A percentile compares a stretch with the other conserved stretches of the same genome.
These are phyloP conservation scores for Saccharomyces hybrid DNA, from an alignment of 1,139 yeast genomes.

Conservation along the genomic window DNA sequence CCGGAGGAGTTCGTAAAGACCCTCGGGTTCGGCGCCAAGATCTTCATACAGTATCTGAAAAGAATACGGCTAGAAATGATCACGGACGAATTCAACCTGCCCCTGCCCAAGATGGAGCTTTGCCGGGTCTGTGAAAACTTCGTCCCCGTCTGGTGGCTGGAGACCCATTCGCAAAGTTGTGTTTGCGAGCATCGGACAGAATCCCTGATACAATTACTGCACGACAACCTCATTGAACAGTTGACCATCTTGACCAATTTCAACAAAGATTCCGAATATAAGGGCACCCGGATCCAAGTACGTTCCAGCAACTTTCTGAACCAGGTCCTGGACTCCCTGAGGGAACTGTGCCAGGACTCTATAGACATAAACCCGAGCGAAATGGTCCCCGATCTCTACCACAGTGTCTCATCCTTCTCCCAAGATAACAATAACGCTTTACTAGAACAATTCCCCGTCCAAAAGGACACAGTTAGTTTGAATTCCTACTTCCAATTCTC, in stretches of 20 bases:
- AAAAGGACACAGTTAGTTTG: constrained; percentile 5
- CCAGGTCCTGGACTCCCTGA: constrained; percentile 28
- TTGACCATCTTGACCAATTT: constrained; percentile 15
- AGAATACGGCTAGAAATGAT: constrained; percentile 54
- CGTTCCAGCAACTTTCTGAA: constrained; percentile 11
- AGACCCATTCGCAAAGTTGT: constrained; percentile 83
- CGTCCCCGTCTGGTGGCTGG: constrained; percentile 97
- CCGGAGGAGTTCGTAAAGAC: constrained; percentile 61
- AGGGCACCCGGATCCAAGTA: constrained; percentile 40
- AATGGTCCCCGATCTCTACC: neutral
- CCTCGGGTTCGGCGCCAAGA: constrained; percentile 83
- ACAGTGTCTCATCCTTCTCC: neutral
- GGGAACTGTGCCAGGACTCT: constrained; percentile 72
- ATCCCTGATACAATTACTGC: constrained; percentile 68
- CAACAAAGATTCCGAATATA: constrained; percentile 40
- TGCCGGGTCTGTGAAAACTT: constrained; percentile 89
- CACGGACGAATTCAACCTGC: constrained; percentile 55
- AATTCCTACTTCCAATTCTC: constrained; percentile 41
- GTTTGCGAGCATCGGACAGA: constrained; percentile 76
- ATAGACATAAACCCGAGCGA: constrained; percentile 55
- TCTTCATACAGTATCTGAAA: constrained; percentile 66
- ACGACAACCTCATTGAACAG: constrained; percentile 74
- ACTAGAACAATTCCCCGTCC: constrained; percentile 19
- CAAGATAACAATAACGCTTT: neutral
- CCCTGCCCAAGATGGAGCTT: constrained; percentile 68